Conservation (phyloP, 169 alveolate genomes). For the Toxoplasma gondii region DNA sequence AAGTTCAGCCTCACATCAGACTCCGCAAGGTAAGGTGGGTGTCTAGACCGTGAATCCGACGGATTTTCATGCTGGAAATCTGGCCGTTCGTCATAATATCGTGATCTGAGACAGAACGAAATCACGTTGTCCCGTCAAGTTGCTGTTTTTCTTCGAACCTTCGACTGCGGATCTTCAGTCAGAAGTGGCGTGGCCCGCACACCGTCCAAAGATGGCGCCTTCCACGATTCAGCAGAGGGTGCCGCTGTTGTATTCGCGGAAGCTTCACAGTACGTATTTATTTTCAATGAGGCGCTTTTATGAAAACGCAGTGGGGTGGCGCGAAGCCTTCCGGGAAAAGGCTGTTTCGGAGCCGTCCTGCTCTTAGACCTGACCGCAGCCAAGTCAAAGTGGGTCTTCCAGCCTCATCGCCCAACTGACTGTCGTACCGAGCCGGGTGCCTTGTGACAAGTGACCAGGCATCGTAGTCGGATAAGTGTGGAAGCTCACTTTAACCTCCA, state of each 20-base stretch:
- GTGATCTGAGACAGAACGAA: neutral
- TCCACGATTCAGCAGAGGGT: neutral
- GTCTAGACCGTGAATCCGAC: neutral
- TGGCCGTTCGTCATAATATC: too few species aligned
- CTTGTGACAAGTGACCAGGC: too few species aligned
- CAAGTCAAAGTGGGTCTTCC: too few species aligned
- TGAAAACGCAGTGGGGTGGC: too few species aligned
- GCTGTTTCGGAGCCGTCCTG: too few species aligned
- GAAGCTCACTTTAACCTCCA: too few species aligned
- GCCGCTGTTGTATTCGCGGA: neutral
- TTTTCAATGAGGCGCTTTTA: neutral
- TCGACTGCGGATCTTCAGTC: neutral
- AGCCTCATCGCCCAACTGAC: too few species aligned
- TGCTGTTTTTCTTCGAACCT: neutral
- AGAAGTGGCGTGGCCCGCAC: neutral
- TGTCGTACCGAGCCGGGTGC: too few species aligned
- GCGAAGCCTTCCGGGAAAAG: too few species aligned
- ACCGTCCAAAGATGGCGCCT: neutral
- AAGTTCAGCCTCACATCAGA: slow-evolving; percentile 65
- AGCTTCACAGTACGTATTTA: neutral
- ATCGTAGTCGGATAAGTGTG: too few species aligned
- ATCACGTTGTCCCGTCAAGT: neutral
- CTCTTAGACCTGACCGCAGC: too few species aligned
- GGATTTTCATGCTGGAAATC: neutral
- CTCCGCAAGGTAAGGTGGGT: slow-evolving; percentile 15